Base-by-base conservation (phyloP, 2,329 filamentous ascomycete species). In the Bipolaris victoriae region DNA sequence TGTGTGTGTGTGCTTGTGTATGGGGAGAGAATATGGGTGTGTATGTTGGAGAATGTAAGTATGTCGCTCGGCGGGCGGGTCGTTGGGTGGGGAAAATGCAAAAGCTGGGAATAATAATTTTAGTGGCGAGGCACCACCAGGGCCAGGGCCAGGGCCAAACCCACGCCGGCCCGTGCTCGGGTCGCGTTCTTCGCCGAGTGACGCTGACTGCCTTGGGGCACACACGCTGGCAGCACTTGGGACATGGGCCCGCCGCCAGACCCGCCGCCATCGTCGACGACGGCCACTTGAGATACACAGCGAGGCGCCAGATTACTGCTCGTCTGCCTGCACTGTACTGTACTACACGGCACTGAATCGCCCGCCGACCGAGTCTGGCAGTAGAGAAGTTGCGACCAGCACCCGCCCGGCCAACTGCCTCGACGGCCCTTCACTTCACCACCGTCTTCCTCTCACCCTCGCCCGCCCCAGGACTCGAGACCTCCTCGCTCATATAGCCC, bases 131-230 rank as follows among this genome's bases (percentile, higher is more conserved):
- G 29, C 18, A 50, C 13, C 11, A 47, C 55, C 55, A 44, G 45
- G 49, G 49, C 55, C 55, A 44, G 45, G 49, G 40, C 48, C 54
- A 45, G 33, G 50, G 46, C 20, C 40, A 26, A 43, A 43, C 40
- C 40, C 54, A 46, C 45, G 55, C 20, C 46, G 61, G 61, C 53
- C 60, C 60, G 63, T 62, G 64, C 61, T 49, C 52, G 36, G 55
- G 37, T 62, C 56, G 60, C 57, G 55, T 62, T 66, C 54, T 62
- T 66, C 56, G 63, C 62, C 57, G 58, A 59, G 65, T 63, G 67
- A 68, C 58, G 66, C 63, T 70, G 68, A 66, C 63, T 67, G 68
- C 65, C 68, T 71, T 69, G 63, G 63, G 46, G 22, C 40, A 26
- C 52, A 66, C 54, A 43, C 37, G 47, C 39, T 45, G 39, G 47